Percentiles rank a stretch among this genome's conserved stretches.
Conservation (phyloP, 2,329 filamentous ascomycete genomes). For the Hymenoscyphus albidus region DNA sequence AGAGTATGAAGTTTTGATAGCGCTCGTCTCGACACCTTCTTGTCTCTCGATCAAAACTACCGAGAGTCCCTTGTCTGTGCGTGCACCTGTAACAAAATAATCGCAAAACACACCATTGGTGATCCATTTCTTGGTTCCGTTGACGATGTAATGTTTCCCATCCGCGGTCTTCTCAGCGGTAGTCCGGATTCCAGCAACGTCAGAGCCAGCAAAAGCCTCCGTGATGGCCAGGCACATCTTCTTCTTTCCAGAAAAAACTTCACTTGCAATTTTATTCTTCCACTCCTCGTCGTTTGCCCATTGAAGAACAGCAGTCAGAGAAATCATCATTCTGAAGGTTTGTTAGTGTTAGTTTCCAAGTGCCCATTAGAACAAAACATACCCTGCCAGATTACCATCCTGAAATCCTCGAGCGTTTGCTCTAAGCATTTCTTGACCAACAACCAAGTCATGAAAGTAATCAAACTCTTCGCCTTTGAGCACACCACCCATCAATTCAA, state of each 20-base stretch:
- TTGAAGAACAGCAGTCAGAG: constrained; percentile 74
- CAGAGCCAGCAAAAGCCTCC: constrained; percentile 80
- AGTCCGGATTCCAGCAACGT: constrained; percentile 75
- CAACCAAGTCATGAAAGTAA: constrained; percentile 79
- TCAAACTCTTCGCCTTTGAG: constrained; percentile 79
- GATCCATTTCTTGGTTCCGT: constrained; percentile 82
- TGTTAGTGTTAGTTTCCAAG: not conserved
- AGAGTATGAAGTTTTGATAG: constrained; percentile 80
- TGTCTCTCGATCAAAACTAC: constrained; percentile 72
- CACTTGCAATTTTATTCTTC: constrained; percentile 63
- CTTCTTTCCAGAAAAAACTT: constrained; percentile 76
- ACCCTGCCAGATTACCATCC: constrained; percentile 79
- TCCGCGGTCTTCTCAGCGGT: constrained; percentile 72
- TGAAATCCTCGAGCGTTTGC: constrained; percentile 75
- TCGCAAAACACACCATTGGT: constrained; percentile 77
- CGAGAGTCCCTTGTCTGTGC: constrained; percentile 73
- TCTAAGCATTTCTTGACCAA: constrained; percentile 68
- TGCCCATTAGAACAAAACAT: not conserved
- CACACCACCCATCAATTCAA: constrained; percentile 62
- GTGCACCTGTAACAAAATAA: constrained; percentile 79
- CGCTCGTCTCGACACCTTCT: constrained; percentile 70
- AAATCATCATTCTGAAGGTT: constrained; percentile 62
- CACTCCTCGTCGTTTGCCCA: constrained; percentile 67
- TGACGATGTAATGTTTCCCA: constrained; percentile 69
- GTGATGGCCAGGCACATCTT: constrained; percentile 87